These are phyloP conservation scores for Zymoseptoria brevis DNA, from an alignment of 2,329 filamentous ascomycete species.

Conservation along the genomic window DNA sequence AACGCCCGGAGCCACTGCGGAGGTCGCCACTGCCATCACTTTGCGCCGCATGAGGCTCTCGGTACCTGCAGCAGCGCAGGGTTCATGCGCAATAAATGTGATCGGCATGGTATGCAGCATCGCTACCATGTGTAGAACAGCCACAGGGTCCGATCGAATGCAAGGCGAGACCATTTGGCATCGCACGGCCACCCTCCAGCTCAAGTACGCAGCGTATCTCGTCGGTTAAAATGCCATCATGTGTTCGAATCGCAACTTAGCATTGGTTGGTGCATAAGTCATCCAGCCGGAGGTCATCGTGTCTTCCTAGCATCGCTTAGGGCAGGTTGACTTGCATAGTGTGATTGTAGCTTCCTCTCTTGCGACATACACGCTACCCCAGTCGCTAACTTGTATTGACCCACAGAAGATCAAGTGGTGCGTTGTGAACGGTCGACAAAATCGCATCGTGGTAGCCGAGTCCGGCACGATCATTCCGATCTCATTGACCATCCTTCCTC, in stretches of 20 bases:
- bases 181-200: not conserved
- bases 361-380: not conserved
- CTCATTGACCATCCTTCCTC: not conserved
- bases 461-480: no score
- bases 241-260: not conserved
- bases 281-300: not conserved
- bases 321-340: no score
- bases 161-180: not conserved
- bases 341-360: no score
- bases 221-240: not conserved
- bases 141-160: not conserved
- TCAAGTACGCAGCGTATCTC: not conserved
- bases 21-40: not conserved
- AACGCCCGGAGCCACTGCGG: not conserved
- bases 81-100: not conserved
- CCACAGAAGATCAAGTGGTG: not conserved
- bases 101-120: not conserved
- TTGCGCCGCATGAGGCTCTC: not conserved
- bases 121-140: not conserved
- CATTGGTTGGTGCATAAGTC: not conserved
- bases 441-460: not conserved
- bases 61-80: not conserved
- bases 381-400: not conserved
- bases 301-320: no score
- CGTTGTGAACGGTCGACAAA: no score